A percentile compares a stretch with the other conserved stretches of the same genome.
Conservation (phyloP, 495 filamentous ascomycete genomes). For the Penicillium nucicola region DNA sequence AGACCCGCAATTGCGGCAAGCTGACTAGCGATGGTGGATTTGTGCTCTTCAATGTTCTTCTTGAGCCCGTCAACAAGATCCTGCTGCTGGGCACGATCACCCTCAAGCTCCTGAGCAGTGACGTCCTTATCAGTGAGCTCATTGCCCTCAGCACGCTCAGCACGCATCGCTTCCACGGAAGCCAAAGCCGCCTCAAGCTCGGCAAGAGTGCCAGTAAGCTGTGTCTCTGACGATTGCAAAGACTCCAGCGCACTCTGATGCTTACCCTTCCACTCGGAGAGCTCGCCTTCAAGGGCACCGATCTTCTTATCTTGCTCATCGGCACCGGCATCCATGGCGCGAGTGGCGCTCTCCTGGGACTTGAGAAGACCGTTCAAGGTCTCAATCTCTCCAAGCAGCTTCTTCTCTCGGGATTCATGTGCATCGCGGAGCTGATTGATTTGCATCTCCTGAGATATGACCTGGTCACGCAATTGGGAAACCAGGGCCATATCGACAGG, state of each 20-base stretch:
- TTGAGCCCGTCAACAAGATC: constrained; percentile 65
- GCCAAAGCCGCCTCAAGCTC: constrained; percentile 62
- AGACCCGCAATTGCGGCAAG: constrained; percentile 60
- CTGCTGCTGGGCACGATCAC: constrained; percentile 57
- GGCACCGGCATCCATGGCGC: constrained; percentile 42
- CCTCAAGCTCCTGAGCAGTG: constrained; percentile 44
- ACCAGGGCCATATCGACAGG: constrained; percentile 92
- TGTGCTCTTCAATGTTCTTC: constrained; percentile 75
- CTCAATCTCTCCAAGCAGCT: constrained; percentile 66
- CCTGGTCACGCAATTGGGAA: constrained; percentile 80
- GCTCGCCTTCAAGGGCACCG: constrained; percentile 67
- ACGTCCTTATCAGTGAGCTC: constrained; percentile 43
- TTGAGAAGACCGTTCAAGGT: constrained; percentile 58
- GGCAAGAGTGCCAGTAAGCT: constrained; percentile 66
- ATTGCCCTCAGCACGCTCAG: constrained; percentile 32
- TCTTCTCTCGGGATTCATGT: constrained; percentile 68
- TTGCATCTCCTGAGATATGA: constrained; percentile 79
- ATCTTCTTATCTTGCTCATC: constrained; percentile 62
- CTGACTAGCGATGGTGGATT: constrained; percentile 62
- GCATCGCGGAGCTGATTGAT: constrained; percentile 71
- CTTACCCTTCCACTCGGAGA: constrained; percentile 69
- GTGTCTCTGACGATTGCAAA: constrained; percentile 69
- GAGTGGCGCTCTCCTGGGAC: constrained; percentile 41
- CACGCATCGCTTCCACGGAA: constrained; percentile 46
- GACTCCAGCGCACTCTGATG: constrained; percentile 68